Evolutionary conservation across 306 rosid species (phyloP), one percentile per base, ranked within the genome.

Genomic region (Parietaria judaica): DNA sequence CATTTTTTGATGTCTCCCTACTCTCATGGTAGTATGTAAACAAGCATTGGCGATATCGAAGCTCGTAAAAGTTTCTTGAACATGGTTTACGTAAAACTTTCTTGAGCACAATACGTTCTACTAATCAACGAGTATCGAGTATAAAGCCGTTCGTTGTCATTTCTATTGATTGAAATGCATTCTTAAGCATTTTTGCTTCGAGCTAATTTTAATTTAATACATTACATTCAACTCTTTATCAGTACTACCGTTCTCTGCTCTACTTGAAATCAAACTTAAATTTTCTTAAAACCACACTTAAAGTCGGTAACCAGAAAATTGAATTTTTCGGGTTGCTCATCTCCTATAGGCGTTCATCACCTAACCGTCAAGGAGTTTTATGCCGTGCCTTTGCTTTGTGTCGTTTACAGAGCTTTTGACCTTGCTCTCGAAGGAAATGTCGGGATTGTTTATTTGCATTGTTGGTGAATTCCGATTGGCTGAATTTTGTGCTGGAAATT

Each of bases 401-500:
- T 23, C 31, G 31, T 23, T 1, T 23, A 23, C 1, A 23, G 31
- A 23, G 31, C 31, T 1, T 2, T 23, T 23, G 31, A 23, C 31
- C 31, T 23, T 23, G 31, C 31, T 23, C 31, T 2, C 31, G 31
- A 35, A 50, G 34, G 50, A 38, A 36, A 12, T 23, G 31, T 23
- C 31, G 31, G 31, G 31, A 23, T 23, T 23, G 31, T 23, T 23
- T 23, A 23, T 23, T 53, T 43, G 14, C 15, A 11, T 65, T 23
- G 9, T 1, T 43, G 53, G 31, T 23, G 68, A 16, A 4, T 8
- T 53, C 7, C 12, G 31, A 41, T 3, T 6, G 0, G 16, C 13
- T 2, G 3, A 48, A 64, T 57, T 46, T 64, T 71, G 57, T 51
- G n/a, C 12, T 7, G 57, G 38, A n/a, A 37, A 11, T 56, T 56